Base-by-base conservation (phyloP, 495 filamentous ascomycete genomes). In the Peziza echinospora region DNA sequence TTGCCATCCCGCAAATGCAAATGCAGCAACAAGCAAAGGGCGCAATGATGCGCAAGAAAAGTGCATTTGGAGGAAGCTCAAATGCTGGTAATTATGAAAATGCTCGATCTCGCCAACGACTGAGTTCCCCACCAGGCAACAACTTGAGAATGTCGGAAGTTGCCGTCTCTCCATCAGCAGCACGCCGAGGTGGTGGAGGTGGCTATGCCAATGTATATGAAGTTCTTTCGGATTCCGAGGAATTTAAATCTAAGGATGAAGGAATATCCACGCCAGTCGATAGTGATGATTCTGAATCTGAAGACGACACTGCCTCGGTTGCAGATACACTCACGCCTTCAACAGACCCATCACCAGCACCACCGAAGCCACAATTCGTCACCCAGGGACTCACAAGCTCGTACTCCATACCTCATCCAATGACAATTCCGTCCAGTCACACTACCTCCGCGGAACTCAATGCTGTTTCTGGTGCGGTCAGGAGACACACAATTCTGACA, bases 391-490 rank as follows among this genome's bases (percentile, higher is more conserved):
- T 73, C 11, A 73, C 71, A 2, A 67, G 70, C n/a, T 69, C 66
- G 3, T 71, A 73, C 52, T 64, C 68, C 16, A 60, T 75, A 13
- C 68, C 71, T 7, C 70, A 69, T 11, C 48, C 54, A 16, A 68
- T 67, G 34, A 72, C 67, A 0, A 53, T 74, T 5, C 50, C 56
- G 5, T 68, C 68, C 19, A 37, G 1, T 65, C 64, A 2, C 50
- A 48, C 40, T 55, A 60, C 16, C 45, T 49, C 19, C 65, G 65
- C 13, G 13, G 30, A 7, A 11, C 30, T 37, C 19, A 17, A 37
- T 13, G 19, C 30, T 3, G 13, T 17, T 13, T 4, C 30, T 11
- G 55, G 67, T 76, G 30, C 30, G 13, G 30, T 37, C 13, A 11
- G 30, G 13, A 63, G 68, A 21, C 65, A 71, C 44, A 58, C 63